Evolutionary conservation across 2,329 filamentous ascomycete genomes (phyloP).

Genomic region (Teratosphaeria epicoccoides): DNA sequence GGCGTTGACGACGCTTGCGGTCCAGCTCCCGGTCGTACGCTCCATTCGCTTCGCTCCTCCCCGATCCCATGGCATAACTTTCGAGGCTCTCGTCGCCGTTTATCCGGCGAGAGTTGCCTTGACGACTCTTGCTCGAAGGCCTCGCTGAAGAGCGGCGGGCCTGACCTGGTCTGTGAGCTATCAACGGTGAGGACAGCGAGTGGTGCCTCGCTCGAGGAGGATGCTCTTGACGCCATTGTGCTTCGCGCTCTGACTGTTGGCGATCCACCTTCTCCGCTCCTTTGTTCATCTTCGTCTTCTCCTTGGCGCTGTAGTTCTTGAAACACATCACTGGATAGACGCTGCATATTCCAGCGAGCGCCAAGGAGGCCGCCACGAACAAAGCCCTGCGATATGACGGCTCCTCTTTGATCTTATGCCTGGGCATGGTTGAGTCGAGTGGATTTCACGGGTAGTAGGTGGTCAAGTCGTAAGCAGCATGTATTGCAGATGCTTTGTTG

Average conservation of each 20-base stretch:
- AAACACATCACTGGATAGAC: conserved; percentile 26
- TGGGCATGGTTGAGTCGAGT: conserved; percentile 8
- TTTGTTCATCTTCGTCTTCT: conserved; percentile 16
- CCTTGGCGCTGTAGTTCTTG: conserved; percentile 26
- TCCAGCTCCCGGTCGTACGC: conserved; percentile 20
- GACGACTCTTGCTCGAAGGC: conserved; percentile 6
- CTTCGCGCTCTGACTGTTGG: conserved; percentile 14
- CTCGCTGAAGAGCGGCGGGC: conserved; percentile 13
- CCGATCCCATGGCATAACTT: not conserved
- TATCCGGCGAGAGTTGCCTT: conserved; percentile 12
- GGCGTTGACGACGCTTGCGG: conserved; percentile 18
- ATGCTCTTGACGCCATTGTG: conserved; percentile 14
- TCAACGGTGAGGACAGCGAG: conserved; percentile 19
- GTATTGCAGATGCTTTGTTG: not conserved
- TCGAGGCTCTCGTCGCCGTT: conserved; percentile 10
- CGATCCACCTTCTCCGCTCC: conserved; percentile 17
- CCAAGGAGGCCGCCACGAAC: conserved; percentile 21
- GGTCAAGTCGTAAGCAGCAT: not conserved
- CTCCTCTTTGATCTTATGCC: conserved; percentile 24
- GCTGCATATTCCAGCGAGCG: conserved; percentile 26
- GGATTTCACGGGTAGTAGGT: not conserved
- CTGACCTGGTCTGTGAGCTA: conserved; percentile 12
- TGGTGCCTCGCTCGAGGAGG: conserved; percentile 12
- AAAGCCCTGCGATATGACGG: conserved; percentile 23
- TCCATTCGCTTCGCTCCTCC: conserved; percentile 6